Percentiles rank a stretch among this genome's conserved stretches.
Conservation (phyloP, 345 rosid species). For the Odontarrhena argentea region DNA sequence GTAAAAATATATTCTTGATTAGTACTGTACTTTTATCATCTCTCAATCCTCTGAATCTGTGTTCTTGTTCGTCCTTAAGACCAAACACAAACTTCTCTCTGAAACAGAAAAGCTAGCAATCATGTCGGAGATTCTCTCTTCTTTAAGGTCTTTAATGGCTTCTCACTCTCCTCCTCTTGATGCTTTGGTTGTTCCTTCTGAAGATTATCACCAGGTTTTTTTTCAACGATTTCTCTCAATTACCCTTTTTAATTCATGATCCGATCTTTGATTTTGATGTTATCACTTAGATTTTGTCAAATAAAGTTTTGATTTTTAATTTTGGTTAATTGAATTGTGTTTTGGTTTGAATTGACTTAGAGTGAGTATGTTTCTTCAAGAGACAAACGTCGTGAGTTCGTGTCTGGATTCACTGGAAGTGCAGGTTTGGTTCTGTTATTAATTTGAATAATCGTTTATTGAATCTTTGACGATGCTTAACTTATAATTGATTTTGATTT, state of each 20-base stretch:
- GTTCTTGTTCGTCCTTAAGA: slow-evolving; percentile 25
- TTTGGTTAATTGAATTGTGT: neutral
- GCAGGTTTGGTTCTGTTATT: slow-evolving; percentile 53
- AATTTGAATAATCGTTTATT: slow-evolving; percentile 12
- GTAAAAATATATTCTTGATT: slow-evolving; percentile 9
- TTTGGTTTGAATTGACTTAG: slow-evolving; percentile 39
- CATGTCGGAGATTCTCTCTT: slow-evolving; percentile 66
- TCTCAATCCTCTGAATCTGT: slow-evolving; percentile 23
- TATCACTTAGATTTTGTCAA: neutral
- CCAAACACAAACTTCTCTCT: neutral
- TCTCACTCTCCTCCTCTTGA: slow-evolving; percentile 92
- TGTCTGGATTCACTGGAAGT: slow-evolving; percentile 91
- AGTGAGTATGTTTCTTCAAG: slow-evolving; percentile 90
- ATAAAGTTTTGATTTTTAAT: slow-evolving; percentile 15
- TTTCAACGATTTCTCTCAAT: neutral
- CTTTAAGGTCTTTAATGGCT: slow-evolving; percentile 82
- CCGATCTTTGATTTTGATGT: slow-evolving; percentile 18
- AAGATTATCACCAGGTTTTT: slow-evolving; percentile 87
- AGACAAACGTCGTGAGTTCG: slow-evolving; percentile 85
- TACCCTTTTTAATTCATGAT: slow-evolving; percentile 14
- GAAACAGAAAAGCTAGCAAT: neutral
- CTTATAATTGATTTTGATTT: slow-evolving; percentile 14
- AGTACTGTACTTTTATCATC: slow-evolving; percentile 3
- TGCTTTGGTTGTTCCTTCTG: slow-evolving; percentile 83
- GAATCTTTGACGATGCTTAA: neutral